Conservation (phyloP, 2,329 filamentous ascomycete genomes). For the Colletotrichum sp. region DNA sequence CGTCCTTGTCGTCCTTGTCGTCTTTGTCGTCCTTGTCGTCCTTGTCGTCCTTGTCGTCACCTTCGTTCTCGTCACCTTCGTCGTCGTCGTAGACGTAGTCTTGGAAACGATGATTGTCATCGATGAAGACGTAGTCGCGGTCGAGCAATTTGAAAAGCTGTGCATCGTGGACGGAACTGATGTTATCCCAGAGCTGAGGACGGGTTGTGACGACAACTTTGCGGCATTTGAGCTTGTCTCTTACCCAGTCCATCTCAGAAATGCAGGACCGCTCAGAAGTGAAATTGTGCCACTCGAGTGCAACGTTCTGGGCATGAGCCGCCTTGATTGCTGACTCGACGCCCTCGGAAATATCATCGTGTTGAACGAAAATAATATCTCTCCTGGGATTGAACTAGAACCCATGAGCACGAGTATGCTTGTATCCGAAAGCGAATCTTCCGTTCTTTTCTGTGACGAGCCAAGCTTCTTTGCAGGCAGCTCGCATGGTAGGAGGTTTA, state of each 20-base stretch:
- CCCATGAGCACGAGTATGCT: not conserved
- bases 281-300: not conserved
- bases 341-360: not conserved
- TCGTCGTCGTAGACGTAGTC: not conserved
- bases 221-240: accelerated
- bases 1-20: not conserved
- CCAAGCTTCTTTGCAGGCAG: not conserved
- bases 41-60: not conserved
- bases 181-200: accelerated
- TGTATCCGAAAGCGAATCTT: not conserved
- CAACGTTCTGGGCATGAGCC: not conserved
- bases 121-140: not conserved
- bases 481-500: not conserved
- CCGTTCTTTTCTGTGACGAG: not conserved
- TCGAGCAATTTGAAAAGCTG: not conserved
- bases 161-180: accelerated
- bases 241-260: not conserved
- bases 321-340: not conserved
- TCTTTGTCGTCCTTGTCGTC: not conserved
- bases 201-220: not conserved
- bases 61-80: not conserved
- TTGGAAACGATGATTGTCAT: not conserved
- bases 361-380: not conserved
- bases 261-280: not conserved
- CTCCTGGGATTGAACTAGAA: not conserved